Percentiles rank a stretch among this genome's conserved stretches.
Conservation (phyloP, 805 yeast genomes). For the Candida verbasci region DNA sequence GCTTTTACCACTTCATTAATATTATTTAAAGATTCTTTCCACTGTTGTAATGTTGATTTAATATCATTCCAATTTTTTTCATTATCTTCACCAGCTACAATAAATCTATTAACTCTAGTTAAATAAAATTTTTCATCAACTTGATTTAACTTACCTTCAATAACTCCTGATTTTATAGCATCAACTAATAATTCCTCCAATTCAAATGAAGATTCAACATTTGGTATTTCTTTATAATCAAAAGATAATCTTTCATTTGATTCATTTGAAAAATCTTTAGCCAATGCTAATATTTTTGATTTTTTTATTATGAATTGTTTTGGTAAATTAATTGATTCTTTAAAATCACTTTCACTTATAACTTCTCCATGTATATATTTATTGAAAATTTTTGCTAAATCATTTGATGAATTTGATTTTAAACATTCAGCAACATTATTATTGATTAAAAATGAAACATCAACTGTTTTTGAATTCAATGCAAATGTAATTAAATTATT, state of each 20-base stretch:
- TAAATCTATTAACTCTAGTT: slow-evolving; percentile 36
- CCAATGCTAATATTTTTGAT: slow-evolving; percentile 37
- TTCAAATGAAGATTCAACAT: slow-evolving; percentile 23
- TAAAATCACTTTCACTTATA: slow-evolving; percentile 16
- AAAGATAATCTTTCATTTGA: slow-evolving; percentile 22
- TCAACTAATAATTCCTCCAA: slow-evolving; percentile 38
- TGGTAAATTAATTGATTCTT: slow-evolving; percentile 17
- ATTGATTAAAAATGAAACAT: slow-evolving; percentile 39
- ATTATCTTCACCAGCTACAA: slow-evolving; percentile 34
- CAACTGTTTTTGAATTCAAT: slow-evolving; percentile 32
- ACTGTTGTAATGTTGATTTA: slow-evolving; percentile 28
- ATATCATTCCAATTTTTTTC: slow-evolving; percentile 34
- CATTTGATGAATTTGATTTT: slow-evolving; percentile 20
- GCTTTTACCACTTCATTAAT: slow-evolving; percentile 38
- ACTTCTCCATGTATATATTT: slow-evolving; percentile 32
- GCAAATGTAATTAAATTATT: slow-evolving; percentile 31
- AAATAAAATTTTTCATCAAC: slow-evolving; percentile 36
- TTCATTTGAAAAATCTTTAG: slow-evolving; percentile 25
- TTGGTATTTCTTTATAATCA: slow-evolving; percentile 35
- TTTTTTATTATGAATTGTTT: slow-evolving; percentile 24
- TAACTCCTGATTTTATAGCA: slow-evolving; percentile 39
- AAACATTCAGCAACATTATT: slow-evolving; percentile 35
- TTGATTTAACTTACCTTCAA: slow-evolving; percentile 44
- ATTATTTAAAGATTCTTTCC: slow-evolving; percentile 38
- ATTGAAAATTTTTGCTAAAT: slow-evolving; percentile 24